Base-by-base conservation (phyloP, 75 land plant species). In the Ceratopteris richardii region DNA sequence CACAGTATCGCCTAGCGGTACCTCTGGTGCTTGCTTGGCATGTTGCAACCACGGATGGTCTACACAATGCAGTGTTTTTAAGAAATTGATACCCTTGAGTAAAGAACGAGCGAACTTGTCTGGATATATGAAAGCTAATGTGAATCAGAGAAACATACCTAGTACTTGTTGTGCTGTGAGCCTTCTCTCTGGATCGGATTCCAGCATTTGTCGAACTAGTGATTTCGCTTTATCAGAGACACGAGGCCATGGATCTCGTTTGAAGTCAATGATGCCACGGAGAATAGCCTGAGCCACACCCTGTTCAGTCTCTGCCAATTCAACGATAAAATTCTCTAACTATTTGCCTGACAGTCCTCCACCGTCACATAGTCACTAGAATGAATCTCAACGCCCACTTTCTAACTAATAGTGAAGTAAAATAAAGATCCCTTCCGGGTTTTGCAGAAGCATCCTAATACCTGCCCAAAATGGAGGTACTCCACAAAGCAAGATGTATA, bases 221-320 rank as follows among this genome's bases (percentile, higher is more conserved):
- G 80, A 74, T 54, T 85, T 85, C 30, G 89, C 89, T 56, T 71
- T 67, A 7, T 78, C 85, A 54, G 89, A 85, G 58, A 85, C 82
- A 54, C 64, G 75, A 13, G 89, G 82, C 89, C 89, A 85, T 50
- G 89, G 89, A 50, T 85, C 85, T 61, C 85, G 74, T 31, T 59
- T 76, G 48, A 85, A 85, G 61, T 85, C 82, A 21, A 85, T 20
- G 51, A 25, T 48, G 20, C 80, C 80, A 14, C 85, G 78, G 46
- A 85, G 77, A 72, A 85, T 85, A 31, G 89, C 85, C 51, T 82
- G 86, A 26, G 93, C 93, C 31, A 85, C 83, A 7, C 89, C 89
- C 68, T 85, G 96, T 55, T 90, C 96, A 21, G 85, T 80, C 69
- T 87, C 94, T 81, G 78, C 60, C 31, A 23, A 64, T 19, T 58